Evolutionary conservation across 2,329 filamentous ascomycete species (phyloP), one percentile per base, ranked within the genome.

Genomic region (Rachicladosporium sp.): DNA sequence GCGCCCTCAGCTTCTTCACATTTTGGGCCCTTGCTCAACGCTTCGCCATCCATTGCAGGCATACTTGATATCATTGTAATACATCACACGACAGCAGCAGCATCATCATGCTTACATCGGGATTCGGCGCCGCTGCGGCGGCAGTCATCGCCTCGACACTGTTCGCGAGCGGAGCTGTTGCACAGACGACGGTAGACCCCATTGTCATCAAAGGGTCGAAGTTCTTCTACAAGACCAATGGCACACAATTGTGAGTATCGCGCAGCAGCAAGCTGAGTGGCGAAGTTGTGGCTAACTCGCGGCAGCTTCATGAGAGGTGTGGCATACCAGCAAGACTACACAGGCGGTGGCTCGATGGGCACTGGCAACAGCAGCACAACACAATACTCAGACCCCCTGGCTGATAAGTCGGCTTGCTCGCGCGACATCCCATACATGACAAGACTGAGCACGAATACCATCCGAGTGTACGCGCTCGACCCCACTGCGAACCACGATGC

Each of bases 401-500:
- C 85, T 50, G 77, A 93, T 56, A 64, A 66, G 42, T 65, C 68
- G 29, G 63, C 66, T 50, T 96, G 91, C 73, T 74, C 75, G 61
- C 84, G 89, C 53, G 91, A 98, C 60, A 75, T 98, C 36, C 85
- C 86, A 35, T 76, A 83, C 53, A 72, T 98, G 50, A 61, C 74
- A 59, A 68, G 85, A 61, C 74, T 95, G 45, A 72, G 78, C 47
- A 94, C 87, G 64, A 98, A 98, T 68, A 78, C 80, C 53, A 89
- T 98, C 63, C 89, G 91, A 63, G 88, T 91, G 41, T 98, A 98
- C 63, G 87, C 89, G 53, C 77, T 96, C 55, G 76, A 96, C 67
- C 84, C 89, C 15, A 75, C 70, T 10, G 62, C 71, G 50, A 71
- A 93, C 66, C 91, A 98, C 68, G 70, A 73, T 39, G 72, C 70